Conservation (phyloP, 305 asterid genomes). For the Rubia occidens region DNA sequence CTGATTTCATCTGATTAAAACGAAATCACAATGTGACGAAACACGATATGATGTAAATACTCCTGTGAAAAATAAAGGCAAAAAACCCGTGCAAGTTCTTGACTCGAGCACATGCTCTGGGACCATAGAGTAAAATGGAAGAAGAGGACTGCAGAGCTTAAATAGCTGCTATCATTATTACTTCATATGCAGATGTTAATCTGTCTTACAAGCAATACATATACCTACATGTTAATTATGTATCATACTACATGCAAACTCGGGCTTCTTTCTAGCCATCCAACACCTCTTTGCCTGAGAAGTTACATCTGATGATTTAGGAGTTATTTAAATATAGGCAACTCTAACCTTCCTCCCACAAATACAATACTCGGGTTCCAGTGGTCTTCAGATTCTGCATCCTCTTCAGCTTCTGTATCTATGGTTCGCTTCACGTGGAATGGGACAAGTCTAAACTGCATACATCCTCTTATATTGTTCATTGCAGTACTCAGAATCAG, state of each 20-base stretch:
- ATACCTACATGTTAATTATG: constrained; percentile 10
- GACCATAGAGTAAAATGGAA: background rate
- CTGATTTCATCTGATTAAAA: background rate
- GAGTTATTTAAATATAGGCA: background rate
- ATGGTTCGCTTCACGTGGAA: background rate
- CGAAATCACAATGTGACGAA: background rate
- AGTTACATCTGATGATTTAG: background rate
- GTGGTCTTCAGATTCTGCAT: background rate
- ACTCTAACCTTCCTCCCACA: background rate
- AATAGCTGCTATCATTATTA: constrained; percentile 9
- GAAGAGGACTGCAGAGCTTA: background rate
- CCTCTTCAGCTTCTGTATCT: background rate
- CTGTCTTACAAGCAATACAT: constrained; percentile 4
- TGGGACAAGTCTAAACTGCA: constrained; percentile 42
- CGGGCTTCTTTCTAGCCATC: constrained; percentile 22
- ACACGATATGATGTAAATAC: no score
- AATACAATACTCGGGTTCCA: background rate
- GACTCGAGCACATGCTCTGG: no score
- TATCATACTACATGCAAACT: constrained; percentile 9
- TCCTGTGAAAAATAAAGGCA: no score
- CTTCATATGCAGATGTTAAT: background rate
- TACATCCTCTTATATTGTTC: constrained; percentile 75
- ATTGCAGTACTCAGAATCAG: constrained; percentile 53
- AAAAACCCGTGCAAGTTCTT: no score
- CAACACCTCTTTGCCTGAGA: constrained; percentile 6